Evolutionary conservation across 768 basidiomycete species (phyloP).

Genomic region (Tricholoma furcatifolium): DNA sequence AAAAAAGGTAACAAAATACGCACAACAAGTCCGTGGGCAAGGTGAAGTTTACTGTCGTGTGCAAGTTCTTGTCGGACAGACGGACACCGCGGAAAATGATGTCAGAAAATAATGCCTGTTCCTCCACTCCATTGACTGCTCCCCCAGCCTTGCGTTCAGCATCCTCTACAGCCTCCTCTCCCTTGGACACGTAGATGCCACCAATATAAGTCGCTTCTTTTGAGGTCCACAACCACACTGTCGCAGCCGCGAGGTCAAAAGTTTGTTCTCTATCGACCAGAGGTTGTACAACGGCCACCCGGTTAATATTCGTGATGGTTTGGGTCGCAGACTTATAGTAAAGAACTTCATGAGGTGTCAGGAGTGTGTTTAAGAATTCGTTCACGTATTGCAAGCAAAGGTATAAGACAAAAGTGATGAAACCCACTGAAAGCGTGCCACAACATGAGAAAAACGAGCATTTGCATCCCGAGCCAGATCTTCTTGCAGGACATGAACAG

Average conservation of each 20-base stretch:
- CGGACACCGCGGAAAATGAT: too few relatives aligned
- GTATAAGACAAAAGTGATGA: neutral
- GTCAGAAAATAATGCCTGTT: too few relatives aligned
- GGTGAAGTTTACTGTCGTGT: constrained; percentile 22
- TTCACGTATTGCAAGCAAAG: neutral
- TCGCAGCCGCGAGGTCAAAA: too few relatives aligned
- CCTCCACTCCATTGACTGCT: constrained; percentile 15
- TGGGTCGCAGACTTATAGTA: too few relatives aligned
- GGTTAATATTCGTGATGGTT: too few relatives aligned
- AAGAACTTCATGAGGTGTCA: neutral
- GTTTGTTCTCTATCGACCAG: constrained; percentile 19
- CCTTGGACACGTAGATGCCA: too few relatives aligned
- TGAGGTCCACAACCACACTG: constrained; percentile 21
- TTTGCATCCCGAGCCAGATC: too few relatives aligned
- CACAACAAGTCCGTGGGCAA: constrained; percentile 22
- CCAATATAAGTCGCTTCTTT: too few relatives aligned
- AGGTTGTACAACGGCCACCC: constrained; percentile 18
- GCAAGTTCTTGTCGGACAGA: too few relatives aligned
- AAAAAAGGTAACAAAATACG: neutral
- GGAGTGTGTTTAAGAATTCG: neutral
- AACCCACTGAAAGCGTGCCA: neutral
- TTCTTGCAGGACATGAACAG: constrained; percentile 2
- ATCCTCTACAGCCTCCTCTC: too few relatives aligned
- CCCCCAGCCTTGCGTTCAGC: too few relatives aligned
- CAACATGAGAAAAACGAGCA: constrained; percentile 1